Evolutionary conservation across 306 rosid genomes (phyloP).

Genomic region (Delonix regia): DNA sequence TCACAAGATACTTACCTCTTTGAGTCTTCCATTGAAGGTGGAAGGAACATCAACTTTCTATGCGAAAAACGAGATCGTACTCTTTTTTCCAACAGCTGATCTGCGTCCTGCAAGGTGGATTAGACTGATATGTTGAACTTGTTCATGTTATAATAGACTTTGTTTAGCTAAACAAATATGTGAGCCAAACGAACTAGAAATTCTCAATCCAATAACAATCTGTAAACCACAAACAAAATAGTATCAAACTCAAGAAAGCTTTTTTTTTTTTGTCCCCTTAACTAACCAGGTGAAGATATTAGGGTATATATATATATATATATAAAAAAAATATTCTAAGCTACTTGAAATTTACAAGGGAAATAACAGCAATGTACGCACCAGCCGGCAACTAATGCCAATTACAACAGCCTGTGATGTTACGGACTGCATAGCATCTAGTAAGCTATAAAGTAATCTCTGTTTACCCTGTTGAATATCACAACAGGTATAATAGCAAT

Average conservation of each 20-base stretch:
- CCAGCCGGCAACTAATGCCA: slow-evolving; percentile 91
- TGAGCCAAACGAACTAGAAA: slow-evolving; percentile 22
- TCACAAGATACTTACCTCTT: slow-evolving; percentile 51
- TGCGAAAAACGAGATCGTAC: slow-evolving; percentile 96
- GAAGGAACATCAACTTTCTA: slow-evolving; percentile 83
- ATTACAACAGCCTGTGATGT: slow-evolving; percentile 90
- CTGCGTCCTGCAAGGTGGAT: slow-evolving; percentile 77
- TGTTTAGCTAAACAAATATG: neutral
- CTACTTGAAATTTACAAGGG: slow-evolving; percentile 27
- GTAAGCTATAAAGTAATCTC: slow-evolving; percentile 83
- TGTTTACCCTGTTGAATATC: slow-evolving; percentile 77
- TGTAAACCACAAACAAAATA: slow-evolving; percentile 7
- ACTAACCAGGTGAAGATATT: slow-evolving; percentile 3
- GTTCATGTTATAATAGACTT: slow-evolving; percentile 19
- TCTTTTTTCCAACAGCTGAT: slow-evolving; percentile 91
- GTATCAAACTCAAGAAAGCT: slow-evolving; percentile 13
- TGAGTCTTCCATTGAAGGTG: slow-evolving; percentile 69
- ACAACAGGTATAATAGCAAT: slow-evolving; percentile 19
- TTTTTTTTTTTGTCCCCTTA: neutral
- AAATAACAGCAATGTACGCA: slow-evolving; percentile 44
- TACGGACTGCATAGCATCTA: slow-evolving; percentile 92
- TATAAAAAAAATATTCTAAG: neutral
- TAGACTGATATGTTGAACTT: slow-evolving; percentile 22
- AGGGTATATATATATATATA: slow-evolving; percentile 9
- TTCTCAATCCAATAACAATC: slow-evolving; percentile 13